Base-by-base conservation (phyloP, 1,139 yeast genomes). In the Ashbya aceris region DNA sequence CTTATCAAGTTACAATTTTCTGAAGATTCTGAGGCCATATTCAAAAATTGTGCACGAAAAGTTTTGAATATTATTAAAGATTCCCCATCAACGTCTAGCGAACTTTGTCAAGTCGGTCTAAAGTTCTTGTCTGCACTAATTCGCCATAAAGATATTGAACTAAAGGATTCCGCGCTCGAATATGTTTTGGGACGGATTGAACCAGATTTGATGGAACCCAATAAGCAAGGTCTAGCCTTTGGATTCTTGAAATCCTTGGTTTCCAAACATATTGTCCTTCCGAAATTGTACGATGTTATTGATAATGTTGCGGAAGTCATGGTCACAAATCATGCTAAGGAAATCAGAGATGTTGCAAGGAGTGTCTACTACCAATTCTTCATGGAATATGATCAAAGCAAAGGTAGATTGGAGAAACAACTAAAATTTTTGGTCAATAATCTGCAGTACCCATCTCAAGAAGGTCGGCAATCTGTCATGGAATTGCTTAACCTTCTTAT, bases 331-430 rank as follows among this genome's bases (percentile, higher is more conserved):
- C 96, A 87, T 49, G 73, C 91, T 8, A 76, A 76, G 43, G 87
- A 82, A 54, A 83, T 89, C 41, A 73, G 98, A 47, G 93, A 84
- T 54, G 79, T 84, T 64, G 79, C 97, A 8, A 75, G 97, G 61
- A 75, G 85, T 49, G 79, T 84, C 1, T 93, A 79, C 60, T 83
- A 79, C 61, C 91, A 81, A 56, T 93, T 91, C 55, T 66, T 91
- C 55, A 83, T 89, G 81, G 96, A 87, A 55, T 91, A 85, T 56
- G 97, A 95, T 54, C 97, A 91, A 65, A 89, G 97, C 28, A 75
- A 80, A 55, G 89, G 93, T 5, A 76, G 87, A 50, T 64, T 91
- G 41, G 93, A 84, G 51, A 84, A 81, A 54, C 95, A 85, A 53
- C 79, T 89, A 63, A 79, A 81, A 49, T 80, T 82, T 56, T 70